phyloP scores from a whole-genome alignment of 2,329 filamentous ascomycete genomes.

The Aspergillus brasiliensis region DNA sequence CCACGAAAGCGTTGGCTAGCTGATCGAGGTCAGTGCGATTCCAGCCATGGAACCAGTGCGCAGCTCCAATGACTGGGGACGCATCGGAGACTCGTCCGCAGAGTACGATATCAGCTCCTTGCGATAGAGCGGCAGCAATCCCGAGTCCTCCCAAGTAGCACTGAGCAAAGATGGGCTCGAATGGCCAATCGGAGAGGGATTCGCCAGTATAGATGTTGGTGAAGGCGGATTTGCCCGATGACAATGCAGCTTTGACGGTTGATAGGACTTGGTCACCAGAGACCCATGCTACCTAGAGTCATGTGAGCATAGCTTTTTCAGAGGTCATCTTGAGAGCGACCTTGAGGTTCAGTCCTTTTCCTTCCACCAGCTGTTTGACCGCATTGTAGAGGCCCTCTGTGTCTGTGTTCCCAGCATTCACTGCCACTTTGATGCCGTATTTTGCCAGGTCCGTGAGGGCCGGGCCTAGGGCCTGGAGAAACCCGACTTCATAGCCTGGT shows the following conservation, averaged over 20 bases:
- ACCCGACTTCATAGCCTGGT: slow-evolving; percentile 55
- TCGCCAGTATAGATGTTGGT: slow-evolving; percentile 45
- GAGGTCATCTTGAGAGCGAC: slow-evolving; percentile 4
- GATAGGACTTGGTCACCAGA: slow-evolving; percentile 50
- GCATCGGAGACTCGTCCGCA: slow-evolving; percentile 50
- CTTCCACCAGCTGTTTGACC: slow-evolving; percentile 40
- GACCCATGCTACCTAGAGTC: slow-evolving; percentile 48
- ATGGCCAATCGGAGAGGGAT: slow-evolving; percentile 38
- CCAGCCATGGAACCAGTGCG: slow-evolving; percentile 50
- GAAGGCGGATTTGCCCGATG: slow-evolving; percentile 38
- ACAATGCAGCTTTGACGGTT: slow-evolving; percentile 33
- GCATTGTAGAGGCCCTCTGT: slow-evolving; percentile 44
- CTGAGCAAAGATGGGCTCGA: slow-evolving; percentile 32
- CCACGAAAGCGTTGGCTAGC: slow-evolving; percentile 44
- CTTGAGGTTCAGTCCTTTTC: slow-evolving; percentile 46
- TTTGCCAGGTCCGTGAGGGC: slow-evolving; percentile 44
- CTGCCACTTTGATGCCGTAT: slow-evolving; percentile 47
- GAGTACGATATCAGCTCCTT: slow-evolving; percentile 49
- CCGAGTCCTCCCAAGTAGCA: slow-evolving; percentile 45
- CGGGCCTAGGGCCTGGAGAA: slow-evolving; percentile 52
- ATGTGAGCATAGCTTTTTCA: slow-evolving; percentile 4
- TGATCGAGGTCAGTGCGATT: slow-evolving; percentile 36
- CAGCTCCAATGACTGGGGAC: slow-evolving; percentile 46
- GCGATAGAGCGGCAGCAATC: slow-evolving; percentile 41
- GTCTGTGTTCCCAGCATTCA: slow-evolving; percentile 49